Percentiles rank a stretch among this genome's conserved stretches.
These are phyloP conservation scores for Castanea sativa DNA, from an alignment of 306 rosid genomes.

Conservation along the genomic window DNA sequence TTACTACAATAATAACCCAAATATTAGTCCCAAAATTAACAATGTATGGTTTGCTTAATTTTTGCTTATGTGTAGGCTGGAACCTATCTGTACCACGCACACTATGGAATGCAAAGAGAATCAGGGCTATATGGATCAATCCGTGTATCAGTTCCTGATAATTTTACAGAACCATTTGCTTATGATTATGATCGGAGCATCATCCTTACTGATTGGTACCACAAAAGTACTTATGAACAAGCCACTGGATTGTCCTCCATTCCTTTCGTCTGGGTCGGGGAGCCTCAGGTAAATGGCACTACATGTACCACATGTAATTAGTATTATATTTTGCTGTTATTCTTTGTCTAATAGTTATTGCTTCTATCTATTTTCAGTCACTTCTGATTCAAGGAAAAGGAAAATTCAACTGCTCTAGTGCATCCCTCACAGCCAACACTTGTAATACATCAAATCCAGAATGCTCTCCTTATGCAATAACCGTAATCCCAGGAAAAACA, in stretches of 20 bases:
- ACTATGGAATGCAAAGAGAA: conserved; percentile 94
- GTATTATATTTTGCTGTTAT: no score
- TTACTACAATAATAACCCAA: no score
- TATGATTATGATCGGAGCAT: conserved; percentile 79
- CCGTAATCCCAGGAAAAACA: conserved; percentile 37
- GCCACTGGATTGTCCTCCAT: conserved; percentile 56
- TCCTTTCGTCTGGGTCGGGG: conserved; percentile 55
- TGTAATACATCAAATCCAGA: no score
- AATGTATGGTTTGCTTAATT: neutral
- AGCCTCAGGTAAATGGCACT: conserved; percentile 1
- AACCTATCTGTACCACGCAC: conserved; percentile 81
- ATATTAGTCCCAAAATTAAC: neutral
- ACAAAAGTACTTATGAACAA: conserved; percentile 59
- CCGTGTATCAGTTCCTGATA: conserved; percentile 53
- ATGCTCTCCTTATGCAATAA: conserved; percentile 21
- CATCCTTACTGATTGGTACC: conserved; percentile 84
- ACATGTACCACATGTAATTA: no score
- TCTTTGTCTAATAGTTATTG: no score
- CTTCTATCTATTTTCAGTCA: no score
- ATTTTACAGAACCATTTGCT: conserved; percentile 63
- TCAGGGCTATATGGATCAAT: conserved; percentile 73
- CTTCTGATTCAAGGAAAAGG: no score
- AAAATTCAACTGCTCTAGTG: no score
- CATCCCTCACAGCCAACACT: no score
- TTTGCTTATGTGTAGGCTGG: conserved; percentile 51